Base-by-base conservation (phyloP, 192 early-diverging fungal species). In the Rhizophagus prolifer region DNA sequence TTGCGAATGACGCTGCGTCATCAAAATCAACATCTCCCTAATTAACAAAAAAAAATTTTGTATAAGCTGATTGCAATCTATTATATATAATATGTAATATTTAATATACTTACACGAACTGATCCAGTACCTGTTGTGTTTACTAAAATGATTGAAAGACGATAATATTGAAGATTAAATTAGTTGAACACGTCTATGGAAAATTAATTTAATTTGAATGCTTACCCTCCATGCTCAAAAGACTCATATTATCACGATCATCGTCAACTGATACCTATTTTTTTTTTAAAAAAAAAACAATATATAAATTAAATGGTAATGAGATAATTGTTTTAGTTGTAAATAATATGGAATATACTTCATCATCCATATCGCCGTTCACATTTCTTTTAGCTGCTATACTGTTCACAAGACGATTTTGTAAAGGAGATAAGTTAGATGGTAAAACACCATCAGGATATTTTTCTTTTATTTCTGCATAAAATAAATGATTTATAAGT, bases 41-140 rank as follows among this genome's bases (percentile, higher is more conserved):
- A 28, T 16, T n/a, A n/a, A 38, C 3, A 38, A 34, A 36, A 41
- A 21, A 67, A 34, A 9, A 9, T 10, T 3, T 12, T 16, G 9
- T 12, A 30, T 19, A 30, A 64, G 16, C 4, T 13, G 36, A 36
- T 31, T 31, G 63, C 19, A 21, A 38, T 64, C 30, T 54, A 30
- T 36, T 70, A 41, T 72, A 63, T 58, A 41, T 68, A 30, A 65
- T 58, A 16, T 31, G 13, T 34, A 38, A 38, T 6, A 6, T 14
- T 6, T 44, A 19, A 16, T 28, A 25, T 19, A 38, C 85, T 58
- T 82, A 91, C 90, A 79, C 89, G 78, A n/a, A 91, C 79, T 36
- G 91, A 93, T 14, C 90, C 92, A 9, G 91, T 93, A 30, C 92
- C 92, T 1, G 91, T 92, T 1, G 92, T 93, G 81, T 93, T 93